These are phyloP conservation scores for Backusella tarrabulga DNA, from an alignment of 192 early-diverging fungal genomes.

Conservation along the genomic window DNA sequence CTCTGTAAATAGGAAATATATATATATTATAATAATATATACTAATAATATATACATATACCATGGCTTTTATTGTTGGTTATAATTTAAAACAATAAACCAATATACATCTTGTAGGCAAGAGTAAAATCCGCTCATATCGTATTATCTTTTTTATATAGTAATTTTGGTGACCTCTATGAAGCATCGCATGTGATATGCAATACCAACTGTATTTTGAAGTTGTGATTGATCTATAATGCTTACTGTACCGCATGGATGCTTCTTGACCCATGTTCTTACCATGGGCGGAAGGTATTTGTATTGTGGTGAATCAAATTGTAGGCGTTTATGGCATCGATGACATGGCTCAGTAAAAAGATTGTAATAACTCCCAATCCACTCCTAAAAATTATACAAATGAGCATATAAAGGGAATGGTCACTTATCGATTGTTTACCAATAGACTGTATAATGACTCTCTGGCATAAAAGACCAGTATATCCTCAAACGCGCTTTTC, in stretches of 20 bases:
- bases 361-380: slow-evolving; percentile 37
- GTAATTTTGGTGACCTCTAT: slow-evolving; percentile 9
- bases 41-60: too few species aligned
- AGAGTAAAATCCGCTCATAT: too few species aligned
- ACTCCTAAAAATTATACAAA: slow-evolving; percentile 27
- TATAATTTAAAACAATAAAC: too few species aligned
- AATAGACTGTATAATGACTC: slow-evolving; percentile 33
- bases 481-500: slow-evolving; percentile 35
- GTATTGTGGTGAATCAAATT: slow-evolving; percentile 48
- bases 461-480: slow-evolving; percentile 20
- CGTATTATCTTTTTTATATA: background rate
- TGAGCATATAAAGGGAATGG: background rate
- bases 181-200: slow-evolving; percentile 27
- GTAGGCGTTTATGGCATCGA: slow-evolving; percentile 41
- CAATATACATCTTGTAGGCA: too few species aligned
- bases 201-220: slow-evolving; percentile 9
- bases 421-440: slow-evolving; percentile 15
- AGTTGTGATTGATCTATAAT: background rate
- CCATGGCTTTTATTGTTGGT: too few species aligned
- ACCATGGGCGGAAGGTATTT: slow-evolving; percentile 46
- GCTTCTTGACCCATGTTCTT: slow-evolving; percentile 32
- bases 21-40: too few species aligned
- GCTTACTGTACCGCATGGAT: background rate
- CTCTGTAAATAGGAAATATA: background rate
- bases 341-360: slow-evolving; percentile 39